These are phyloP conservation scores for Saitozyma sp. DNA, from an alignment of 768 basidiomycete species.

Conservation along the genomic window DNA sequence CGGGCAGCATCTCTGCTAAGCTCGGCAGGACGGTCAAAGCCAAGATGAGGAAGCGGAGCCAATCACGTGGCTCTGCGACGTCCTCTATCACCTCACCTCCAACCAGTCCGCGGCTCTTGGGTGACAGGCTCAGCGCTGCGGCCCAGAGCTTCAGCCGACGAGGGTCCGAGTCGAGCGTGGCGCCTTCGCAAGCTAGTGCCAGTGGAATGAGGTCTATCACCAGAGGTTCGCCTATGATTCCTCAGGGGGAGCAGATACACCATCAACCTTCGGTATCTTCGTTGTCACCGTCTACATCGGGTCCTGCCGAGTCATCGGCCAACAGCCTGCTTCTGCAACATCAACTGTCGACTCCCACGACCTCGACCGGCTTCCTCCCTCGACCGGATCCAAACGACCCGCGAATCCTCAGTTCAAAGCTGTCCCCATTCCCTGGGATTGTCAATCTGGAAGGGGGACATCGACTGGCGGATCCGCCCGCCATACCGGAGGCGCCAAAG, in stretches of 20 bases:
- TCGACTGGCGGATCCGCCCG: not conserved
- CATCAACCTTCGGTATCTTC: slow-evolving; percentile 41
- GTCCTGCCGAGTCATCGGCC: slow-evolving; percentile 17
- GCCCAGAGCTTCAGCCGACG: slow-evolving; percentile 21
- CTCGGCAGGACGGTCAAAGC: slow-evolving; percentile 32
- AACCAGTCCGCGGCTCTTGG: slow-evolving; percentile 25
- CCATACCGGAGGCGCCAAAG: slow-evolving; percentile 20
- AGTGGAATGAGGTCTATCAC: slow-evolving; percentile 8
- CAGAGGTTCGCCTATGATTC: slow-evolving; percentile 13
- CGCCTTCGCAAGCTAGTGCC: slow-evolving; percentile 20
- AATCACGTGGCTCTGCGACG: slow-evolving; percentile 22
- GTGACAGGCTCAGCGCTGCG: slow-evolving; percentile 13
- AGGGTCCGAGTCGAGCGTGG: slow-evolving; percentile 32
- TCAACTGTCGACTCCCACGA: slow-evolving; percentile 62
- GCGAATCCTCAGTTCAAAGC: slow-evolving; percentile 73
- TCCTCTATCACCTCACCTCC: slow-evolving; percentile 16
- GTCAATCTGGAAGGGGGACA: slow-evolving; percentile 60
- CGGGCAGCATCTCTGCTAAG: slow-evolving; percentile 42
- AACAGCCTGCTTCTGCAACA: slow-evolving; percentile 55
- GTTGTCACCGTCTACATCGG: slow-evolving; percentile 18
- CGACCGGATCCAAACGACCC: slow-evolving; percentile 68
- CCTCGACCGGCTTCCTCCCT: slow-evolving; percentile 65
- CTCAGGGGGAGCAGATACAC: slow-evolving; percentile 59
- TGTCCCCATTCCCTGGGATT: slow-evolving; percentile 88
- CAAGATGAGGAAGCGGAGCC: slow-evolving; percentile 39